phyloP scores from a whole-genome alignment of 371 early-diverging fungal species.

The Mucor mucedo region DNA sequence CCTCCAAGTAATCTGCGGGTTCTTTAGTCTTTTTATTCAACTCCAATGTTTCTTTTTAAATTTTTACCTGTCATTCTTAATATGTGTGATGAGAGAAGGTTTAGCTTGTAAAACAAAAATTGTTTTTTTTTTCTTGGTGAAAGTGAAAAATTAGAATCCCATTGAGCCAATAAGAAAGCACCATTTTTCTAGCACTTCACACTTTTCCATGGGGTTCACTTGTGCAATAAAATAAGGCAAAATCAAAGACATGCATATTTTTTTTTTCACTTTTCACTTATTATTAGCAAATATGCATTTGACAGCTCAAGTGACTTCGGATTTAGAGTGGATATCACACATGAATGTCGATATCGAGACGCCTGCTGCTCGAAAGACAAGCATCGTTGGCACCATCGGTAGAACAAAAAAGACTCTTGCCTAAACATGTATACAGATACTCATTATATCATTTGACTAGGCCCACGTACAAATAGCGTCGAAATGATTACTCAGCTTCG shows the following conservation, averaged over 20 bases:
- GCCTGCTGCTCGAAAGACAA: too few species aligned
- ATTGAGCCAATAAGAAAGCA: too few species aligned
- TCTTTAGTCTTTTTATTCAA: background rate
- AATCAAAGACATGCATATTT: too few species aligned
- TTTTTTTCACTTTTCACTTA: background rate
- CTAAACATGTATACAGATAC: too few species aligned
- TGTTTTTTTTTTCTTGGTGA: background rate
- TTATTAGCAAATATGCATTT: conserved; percentile 3
- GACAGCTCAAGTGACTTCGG: conserved; percentile 37
- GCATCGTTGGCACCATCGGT: conserved; percentile 23
- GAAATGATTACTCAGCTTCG: conserved; percentile 86
- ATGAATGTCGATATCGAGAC: conserved; percentile 29
- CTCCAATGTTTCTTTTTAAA: background rate
- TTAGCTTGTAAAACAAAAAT: background rate
- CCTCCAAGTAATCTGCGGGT: conserved; percentile 71
- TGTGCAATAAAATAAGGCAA: too few species aligned
- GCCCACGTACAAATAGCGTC: conserved; percentile 83
- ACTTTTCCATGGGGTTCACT: too few species aligned
- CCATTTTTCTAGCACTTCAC: too few species aligned
- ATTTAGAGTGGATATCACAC: conserved; percentile 67
- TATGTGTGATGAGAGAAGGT: background rate
- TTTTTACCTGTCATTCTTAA: conserved; percentile 10
- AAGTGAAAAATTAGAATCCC: background rate
- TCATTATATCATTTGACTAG: conserved; percentile 33
- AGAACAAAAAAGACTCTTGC: background rate